A percentile compares a stretch with the other conserved stretches of the same genome.
phyloP scores from a whole-genome alignment of 225 moss, liverwort and hornwort genomes.

The Straminergon stramineum region DNA sequence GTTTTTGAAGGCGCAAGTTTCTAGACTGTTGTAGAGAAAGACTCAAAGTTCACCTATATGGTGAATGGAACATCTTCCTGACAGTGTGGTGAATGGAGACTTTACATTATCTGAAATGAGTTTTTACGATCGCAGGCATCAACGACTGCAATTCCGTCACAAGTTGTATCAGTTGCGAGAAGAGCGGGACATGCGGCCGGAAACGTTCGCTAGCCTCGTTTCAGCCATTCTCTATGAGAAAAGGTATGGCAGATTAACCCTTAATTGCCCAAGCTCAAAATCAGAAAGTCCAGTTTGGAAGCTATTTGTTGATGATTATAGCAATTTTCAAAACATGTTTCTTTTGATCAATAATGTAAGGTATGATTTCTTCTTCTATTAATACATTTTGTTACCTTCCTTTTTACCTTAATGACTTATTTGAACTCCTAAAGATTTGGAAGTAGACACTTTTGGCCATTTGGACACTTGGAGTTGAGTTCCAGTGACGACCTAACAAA shows the following conservation, averaged over 20 bases:
- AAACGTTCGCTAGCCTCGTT: constrained; percentile 90
- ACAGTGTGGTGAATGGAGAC: not conserved
- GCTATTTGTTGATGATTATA: not conserved
- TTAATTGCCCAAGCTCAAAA: not conserved
- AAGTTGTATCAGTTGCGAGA: constrained; percentile 90
- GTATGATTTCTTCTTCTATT: not conserved
- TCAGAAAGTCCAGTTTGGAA: not conserved
- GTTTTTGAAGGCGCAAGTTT: not conserved
- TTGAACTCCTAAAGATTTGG: not conserved
- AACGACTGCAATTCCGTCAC: constrained; percentile 85
- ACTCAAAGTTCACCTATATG: not conserved
- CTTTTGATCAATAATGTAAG: not conserved
- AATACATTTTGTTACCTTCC: not conserved
- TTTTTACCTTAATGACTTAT: not conserved
- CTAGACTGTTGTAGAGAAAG: not conserved
- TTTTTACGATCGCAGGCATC: constrained; percentile 15
- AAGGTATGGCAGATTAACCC: constrained; percentile 27
- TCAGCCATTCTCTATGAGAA: constrained; percentile 97
- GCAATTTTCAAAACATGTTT: not conserved
- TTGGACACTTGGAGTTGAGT: not conserved
- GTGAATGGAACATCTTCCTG: not conserved
- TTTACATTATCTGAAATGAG: not conserved
- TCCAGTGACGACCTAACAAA: not conserved
- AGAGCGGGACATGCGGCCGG: constrained; percentile 93
- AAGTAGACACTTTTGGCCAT: not conserved